phyloP scores from a whole-genome alignment of 2,329 filamentous ascomycete species.

The Plectosphaerella sp. region DNA sequence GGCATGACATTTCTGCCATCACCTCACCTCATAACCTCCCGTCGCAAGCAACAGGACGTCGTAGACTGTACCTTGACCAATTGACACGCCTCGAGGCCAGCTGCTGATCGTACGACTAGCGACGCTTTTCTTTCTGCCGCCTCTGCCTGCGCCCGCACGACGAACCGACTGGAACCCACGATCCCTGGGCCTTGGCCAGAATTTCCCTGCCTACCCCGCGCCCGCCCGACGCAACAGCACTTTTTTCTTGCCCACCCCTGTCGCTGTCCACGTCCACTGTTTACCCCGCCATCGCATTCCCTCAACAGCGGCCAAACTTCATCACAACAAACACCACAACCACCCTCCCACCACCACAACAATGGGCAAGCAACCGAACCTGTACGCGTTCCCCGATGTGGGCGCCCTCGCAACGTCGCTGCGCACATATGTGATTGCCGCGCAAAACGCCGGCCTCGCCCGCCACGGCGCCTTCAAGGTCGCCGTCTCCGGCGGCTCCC shows the following conservation, averaged over 20 bases:
- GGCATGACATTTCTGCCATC: not conserved
- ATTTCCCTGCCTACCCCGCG: not conserved
- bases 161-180: not conserved
- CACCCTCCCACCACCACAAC: conserved; percentile 13
- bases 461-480: conserved; percentile 87
- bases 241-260: not conserved
- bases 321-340: conserved; percentile 8
- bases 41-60: not conserved
- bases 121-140: not conserved
- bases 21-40: too few relatives aligned
- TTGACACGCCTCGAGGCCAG: not conserved
- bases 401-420: conserved; percentile 71
- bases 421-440: conserved; percentile 75
- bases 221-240: not conserved
- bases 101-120: not conserved
- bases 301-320: not conserved
- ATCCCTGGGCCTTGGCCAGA: not conserved
- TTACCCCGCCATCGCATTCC: too few relatives aligned
- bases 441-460: conserved; percentile 72
- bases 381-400: conserved; percentile 74
- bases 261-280: not conserved
- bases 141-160: not conserved
- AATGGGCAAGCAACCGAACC: conserved; percentile 60
- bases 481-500: conserved; percentile 87
- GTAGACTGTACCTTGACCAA: not conserved